These are phyloP conservation scores for Nakazawaea sp. DNA, from an alignment of 805 yeast species.

Conservation along the genomic window DNA sequence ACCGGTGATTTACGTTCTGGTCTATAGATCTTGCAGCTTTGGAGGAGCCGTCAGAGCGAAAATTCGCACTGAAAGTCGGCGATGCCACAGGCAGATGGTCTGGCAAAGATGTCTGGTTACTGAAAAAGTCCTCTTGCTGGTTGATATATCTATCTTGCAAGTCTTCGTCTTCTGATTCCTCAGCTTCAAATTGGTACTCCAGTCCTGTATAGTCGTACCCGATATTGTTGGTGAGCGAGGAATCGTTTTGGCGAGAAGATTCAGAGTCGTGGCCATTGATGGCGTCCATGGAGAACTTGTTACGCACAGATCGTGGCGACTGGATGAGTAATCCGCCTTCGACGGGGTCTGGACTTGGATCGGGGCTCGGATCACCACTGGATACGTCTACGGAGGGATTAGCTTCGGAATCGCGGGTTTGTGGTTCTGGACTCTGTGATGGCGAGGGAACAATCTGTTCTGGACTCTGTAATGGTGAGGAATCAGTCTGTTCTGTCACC, in stretches of 20 bases:
- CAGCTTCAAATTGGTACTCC: background rate
- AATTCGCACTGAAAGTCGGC: slow-evolving; percentile 1
- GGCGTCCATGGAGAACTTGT: slow-evolving; percentile 7
- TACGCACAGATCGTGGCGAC: slow-evolving; percentile 1
- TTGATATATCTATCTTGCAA: slow-evolving; percentile 4
- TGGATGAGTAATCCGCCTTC: background rate
- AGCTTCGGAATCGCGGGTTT: background rate
- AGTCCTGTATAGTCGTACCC: slow-evolving; percentile 1
- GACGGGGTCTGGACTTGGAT: too few relatives aligned
- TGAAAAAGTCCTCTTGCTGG: slow-evolving; percentile 2
- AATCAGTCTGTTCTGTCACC: too few relatives aligned
- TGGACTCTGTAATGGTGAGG: too few relatives aligned
- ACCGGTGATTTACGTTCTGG: too few relatives aligned
- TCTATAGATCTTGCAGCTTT: too few relatives aligned
- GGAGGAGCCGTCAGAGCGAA: too few relatives aligned
- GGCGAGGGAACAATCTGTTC: too few relatives aligned
- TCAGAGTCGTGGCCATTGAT: slow-evolving; percentile 5
- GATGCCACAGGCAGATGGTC: background rate
- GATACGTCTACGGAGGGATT: background rate
- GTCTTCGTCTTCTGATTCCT: background rate
- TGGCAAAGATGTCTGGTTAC: slow-evolving; percentile 4
- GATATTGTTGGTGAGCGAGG: background rate
- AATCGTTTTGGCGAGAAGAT: background rate
- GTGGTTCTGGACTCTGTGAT: too few relatives aligned
- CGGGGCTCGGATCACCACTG: slow-evolving; percentile 3